These are phyloP conservation scores for Spergularia azorica DNA, from an alignment of 179 eudicot genomes.

Conservation along the genomic window DNA sequence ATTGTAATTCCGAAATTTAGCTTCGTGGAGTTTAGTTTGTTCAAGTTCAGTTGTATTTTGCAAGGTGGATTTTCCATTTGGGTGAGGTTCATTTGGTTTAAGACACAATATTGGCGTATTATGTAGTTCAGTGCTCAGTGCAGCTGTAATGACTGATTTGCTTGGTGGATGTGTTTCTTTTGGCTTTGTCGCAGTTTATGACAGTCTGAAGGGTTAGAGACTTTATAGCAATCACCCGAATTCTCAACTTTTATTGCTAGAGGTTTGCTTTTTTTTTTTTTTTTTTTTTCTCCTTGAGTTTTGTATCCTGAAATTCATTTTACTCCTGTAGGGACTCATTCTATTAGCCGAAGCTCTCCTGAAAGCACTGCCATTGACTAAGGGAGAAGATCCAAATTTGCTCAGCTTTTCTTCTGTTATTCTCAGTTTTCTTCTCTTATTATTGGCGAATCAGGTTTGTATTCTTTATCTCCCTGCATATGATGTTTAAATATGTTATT, in stretches of 20 bases:
- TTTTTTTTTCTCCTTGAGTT: background rate
- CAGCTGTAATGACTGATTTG: too few relatives aligned
- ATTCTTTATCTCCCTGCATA: background rate
- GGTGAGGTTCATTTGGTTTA: too few relatives aligned
- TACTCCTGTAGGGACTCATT: slow-evolving; percentile 47
- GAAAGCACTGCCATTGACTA: slow-evolving; percentile 34
- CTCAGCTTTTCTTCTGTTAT: slow-evolving; percentile 39
- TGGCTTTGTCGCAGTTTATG: too few relatives aligned
- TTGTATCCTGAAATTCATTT: background rate
- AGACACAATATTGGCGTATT: too few relatives aligned
- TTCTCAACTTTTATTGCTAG: background rate
- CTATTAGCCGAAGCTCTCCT: slow-evolving; percentile 37
- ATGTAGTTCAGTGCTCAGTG: too few relatives aligned
- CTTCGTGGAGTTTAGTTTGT: too few relatives aligned
- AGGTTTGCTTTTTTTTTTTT: background rate
- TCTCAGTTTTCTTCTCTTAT: slow-evolving; percentile 48
- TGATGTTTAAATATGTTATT: background rate
- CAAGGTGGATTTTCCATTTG: too few relatives aligned
- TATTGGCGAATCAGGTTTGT: slow-evolving; percentile 71
- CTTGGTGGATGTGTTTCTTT: too few relatives aligned
- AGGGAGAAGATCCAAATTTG: slow-evolving; percentile 39
- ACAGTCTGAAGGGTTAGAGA: background rate
- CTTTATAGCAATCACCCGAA: background rate
- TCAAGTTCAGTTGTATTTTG: too few relatives aligned
- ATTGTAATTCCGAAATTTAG: too few relatives aligned